Base-by-base conservation (phyloP, 257 asterid species). In the Rauvolfia tetraphylla region DNA sequence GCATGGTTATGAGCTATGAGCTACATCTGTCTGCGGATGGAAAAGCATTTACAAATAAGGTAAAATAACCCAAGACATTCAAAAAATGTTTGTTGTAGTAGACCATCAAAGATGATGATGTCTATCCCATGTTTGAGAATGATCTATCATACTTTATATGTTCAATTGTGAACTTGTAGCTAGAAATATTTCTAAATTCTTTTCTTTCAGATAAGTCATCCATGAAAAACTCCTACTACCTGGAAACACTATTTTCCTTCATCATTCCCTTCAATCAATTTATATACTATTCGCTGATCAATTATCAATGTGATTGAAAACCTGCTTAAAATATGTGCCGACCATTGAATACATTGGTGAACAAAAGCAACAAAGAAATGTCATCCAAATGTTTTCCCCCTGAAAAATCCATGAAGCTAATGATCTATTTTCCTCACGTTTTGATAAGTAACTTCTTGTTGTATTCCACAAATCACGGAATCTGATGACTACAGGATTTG, bases 1-100 rank as follows among this genome's bases (percentile, higher is more conserved):
- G 99, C 56, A 98, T 95, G 59, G 99, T 98, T 98, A 95, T n/a
- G 97, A 95, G 88, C 99, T 95, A 83, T 93, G 99, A 42, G 98
- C 97, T 83, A 88, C 90, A 57, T 87, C 83, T 69, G 98, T 93
- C 99, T 95, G 89, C 73, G 79, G 71, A 72, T 56, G 34, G 56
- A 71, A 67, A 79, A 76, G 15, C 8, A 38, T 51, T 8, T 31
- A 13, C 34, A 68, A 74, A 39, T 42, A 65, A 33, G 31, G 17
- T 4, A 66, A 44, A 8, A 58, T 59, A 63, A 17, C 20, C 11
- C 27, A 34, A 33, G 27, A 65, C 7, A 38, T 36, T 7, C 2
- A 18, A 65, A 17, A 65, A 17, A 65, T 25, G 20, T 0, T 33
- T 33, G 13, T 20, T 22, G 13, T 17, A n/a, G 13, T 17, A 59